Evolutionary conservation across 495 filamentous ascomycete genomes (phyloP).

Genomic region (Penicillium riverlandense): DNA sequence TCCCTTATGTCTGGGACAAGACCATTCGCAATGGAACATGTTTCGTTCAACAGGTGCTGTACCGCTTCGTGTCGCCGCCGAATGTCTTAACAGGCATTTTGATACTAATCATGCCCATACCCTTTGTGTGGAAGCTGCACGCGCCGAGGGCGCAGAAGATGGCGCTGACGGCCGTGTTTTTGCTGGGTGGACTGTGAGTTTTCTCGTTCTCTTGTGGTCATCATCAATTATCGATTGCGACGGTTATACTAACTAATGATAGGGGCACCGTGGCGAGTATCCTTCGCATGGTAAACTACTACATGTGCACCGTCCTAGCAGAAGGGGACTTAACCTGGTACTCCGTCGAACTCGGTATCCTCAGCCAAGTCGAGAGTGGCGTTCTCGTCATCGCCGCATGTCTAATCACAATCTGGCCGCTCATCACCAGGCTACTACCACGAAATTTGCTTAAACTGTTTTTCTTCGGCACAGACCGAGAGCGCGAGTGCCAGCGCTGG

Average conservation of each 20-base stretch:
- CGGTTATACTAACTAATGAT: too few relatives aligned
- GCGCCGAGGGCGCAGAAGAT: conserved; percentile 12
- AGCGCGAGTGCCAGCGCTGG: conserved; percentile 2
- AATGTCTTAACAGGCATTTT: conserved; percentile 29
- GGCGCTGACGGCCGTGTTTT: conserved; percentile 18
- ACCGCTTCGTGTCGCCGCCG: conserved; percentile 20
- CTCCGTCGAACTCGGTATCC: conserved; percentile 15
- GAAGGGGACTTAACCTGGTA: conserved; percentile 15
- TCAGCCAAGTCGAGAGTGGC: conserved; percentile 14
- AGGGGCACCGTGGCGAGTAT: conserved; percentile 18
- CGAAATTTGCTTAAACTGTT: not conserved
- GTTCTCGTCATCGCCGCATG: conserved; percentile 20
- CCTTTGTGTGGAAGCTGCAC: conserved; percentile 29
- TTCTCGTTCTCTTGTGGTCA: too few relatives aligned
- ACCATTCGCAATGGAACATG: conserved; percentile 15
- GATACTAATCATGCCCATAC: conserved; percentile 37
- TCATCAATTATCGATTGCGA: too few relatives aligned
- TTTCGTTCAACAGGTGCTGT: conserved; percentile 20
- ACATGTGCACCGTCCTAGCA: not conserved
- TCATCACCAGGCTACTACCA: conserved; percentile 9
- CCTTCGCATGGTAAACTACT: conserved; percentile 13
- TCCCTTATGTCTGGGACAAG: conserved; percentile 22
- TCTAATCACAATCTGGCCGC: conserved; percentile 19
- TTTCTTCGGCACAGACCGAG: not conserved
- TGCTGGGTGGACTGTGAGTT: conserved; percentile 21